Evolutionary conservation across 768 basidiomycete genomes (phyloP).

Genomic region (Suillus luteus): DNA sequence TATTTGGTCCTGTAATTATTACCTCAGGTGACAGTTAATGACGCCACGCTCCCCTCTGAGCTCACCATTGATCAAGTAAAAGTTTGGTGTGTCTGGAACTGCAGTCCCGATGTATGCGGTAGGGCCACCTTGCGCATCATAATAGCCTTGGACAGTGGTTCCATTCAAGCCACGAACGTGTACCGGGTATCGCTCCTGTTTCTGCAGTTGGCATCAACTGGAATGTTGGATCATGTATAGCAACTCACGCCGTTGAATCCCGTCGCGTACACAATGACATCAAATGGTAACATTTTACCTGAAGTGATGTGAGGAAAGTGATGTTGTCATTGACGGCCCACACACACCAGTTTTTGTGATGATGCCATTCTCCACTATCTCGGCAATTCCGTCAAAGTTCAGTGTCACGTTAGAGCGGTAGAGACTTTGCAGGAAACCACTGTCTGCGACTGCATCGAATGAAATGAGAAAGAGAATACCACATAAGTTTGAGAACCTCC

Average conservation of each 20-base stretch:
- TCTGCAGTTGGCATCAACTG: background rate
- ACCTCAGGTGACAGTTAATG: background rate
- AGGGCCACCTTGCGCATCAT: background rate
- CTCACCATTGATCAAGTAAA: slow-evolving; percentile 3
- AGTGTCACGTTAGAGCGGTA: background rate
- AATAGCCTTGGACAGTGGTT: background rate
- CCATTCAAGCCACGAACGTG: slow-evolving; percentile 1
- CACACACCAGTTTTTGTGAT: background rate
- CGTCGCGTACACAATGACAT: background rate
- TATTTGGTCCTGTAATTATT: background rate
- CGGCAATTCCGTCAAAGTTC: background rate
- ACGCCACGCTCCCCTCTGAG: background rate
- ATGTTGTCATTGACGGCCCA: background rate
- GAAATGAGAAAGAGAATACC: background rate
- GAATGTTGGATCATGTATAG: background rate
- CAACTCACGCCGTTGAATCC: slow-evolving; percentile 1
- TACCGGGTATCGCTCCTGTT: background rate
- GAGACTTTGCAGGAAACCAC: background rate
- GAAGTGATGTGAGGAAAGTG: background rate
- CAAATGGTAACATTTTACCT: background rate
- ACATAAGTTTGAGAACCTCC: background rate
- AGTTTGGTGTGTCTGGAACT: background rate
- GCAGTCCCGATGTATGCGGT: background rate
- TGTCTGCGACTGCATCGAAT: background rate
- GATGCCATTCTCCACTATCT: slow-evolving; percentile 3